Evolutionary conservation across 208 protist genomes (phyloP).

Genomic region (Borovskyia barvae): DNA sequence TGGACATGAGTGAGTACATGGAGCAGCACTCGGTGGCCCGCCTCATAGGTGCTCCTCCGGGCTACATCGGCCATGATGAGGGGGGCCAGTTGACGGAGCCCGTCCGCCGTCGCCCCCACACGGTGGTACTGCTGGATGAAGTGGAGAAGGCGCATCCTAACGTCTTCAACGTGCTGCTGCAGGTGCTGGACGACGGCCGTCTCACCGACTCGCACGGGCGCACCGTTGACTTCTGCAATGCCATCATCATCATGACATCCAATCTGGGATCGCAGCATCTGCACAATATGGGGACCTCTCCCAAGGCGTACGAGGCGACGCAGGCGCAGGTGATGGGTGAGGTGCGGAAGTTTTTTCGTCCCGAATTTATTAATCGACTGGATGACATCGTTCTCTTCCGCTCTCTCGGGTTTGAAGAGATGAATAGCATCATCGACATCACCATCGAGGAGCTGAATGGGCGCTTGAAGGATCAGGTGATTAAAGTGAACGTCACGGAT

Average conservation of each 20-base stretch:
- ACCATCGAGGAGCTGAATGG: conserved; percentile 84
- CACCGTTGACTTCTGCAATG: conserved; percentile 97
- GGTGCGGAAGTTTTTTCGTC: conserved; percentile 90
- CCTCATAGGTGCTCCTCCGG: conserved; percentile 98
- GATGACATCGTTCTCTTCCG: conserved; percentile 98
- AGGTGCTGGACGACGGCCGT: conserved; percentile 98
- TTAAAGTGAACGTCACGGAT: conserved; percentile 50
- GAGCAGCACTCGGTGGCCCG: conserved; percentile 95
- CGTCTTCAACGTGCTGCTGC: conserved; percentile 97
- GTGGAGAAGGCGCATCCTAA: conserved; percentile 98
- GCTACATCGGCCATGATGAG: conserved; percentile 99
- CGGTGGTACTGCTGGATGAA: conserved; percentile 99
- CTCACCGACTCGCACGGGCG: conserved; percentile 97
- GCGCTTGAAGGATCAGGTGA: conserved; percentile 57
- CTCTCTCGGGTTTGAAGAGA: conserved; percentile 76
- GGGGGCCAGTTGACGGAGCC: conserved; percentile 98
- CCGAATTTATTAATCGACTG: conserved; percentile 98
- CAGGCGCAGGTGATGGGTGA: conserved; percentile 84
- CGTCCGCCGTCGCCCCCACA: conserved; percentile 96
- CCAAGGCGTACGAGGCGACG: conserved; percentile 43
- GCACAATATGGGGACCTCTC: conserved; percentile 38
- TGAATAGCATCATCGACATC: conserved; percentile 90
- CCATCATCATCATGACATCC: conserved; percentile 97
- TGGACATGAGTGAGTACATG: conserved; percentile 99
- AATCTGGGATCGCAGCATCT: conserved; percentile 94